A percentile compares a stretch with the other conserved stretches of the same genome.
Conservation (phyloP, 2,329 filamentous ascomycete genomes). For the Dactylellina leptospora region DNA sequence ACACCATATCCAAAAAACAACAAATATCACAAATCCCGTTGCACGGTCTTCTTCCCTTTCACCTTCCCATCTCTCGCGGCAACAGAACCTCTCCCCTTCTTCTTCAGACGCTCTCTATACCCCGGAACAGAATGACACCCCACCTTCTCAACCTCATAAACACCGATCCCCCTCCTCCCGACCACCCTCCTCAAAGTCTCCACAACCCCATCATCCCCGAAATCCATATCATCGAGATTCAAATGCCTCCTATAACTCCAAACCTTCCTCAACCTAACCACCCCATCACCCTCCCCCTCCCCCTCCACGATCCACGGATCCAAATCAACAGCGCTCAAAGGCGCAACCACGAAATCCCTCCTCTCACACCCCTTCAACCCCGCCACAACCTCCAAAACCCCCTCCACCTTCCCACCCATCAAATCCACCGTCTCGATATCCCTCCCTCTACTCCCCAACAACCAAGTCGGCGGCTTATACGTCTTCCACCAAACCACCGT, state of each 20-base stretch:
- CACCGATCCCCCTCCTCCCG: slow-evolving; percentile 64
- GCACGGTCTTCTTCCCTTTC: neutral
- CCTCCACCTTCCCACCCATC: slow-evolving; percentile 63
- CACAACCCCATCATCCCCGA: slow-evolving; percentile 64
- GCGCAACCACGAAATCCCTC: slow-evolving; percentile 59
- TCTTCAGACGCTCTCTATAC: neutral
- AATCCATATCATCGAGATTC: slow-evolving; percentile 66
- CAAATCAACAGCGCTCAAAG: slow-evolving; percentile 62
- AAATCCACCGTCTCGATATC: slow-evolving; percentile 61
- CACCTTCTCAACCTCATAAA: slow-evolving; percentile 60
- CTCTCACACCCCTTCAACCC: slow-evolving; percentile 58
- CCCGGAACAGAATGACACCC: slow-evolving; percentile 30
- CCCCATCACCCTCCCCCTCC: slow-evolving; percentile 23
- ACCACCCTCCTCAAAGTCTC: slow-evolving; percentile 63
- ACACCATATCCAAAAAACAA: neutral
- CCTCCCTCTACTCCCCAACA: slow-evolving; percentile 61
- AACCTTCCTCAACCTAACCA: slow-evolving; percentile 59
- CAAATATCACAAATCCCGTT: neutral
- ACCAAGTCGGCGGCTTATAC: slow-evolving; percentile 66
- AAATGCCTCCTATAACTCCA: slow-evolving; percentile 64
- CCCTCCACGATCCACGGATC: slow-evolving; percentile 59
- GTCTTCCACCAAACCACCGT: slow-evolving; percentile 68
- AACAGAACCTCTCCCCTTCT: neutral
- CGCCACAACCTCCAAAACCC: slow-evolving; percentile 62
- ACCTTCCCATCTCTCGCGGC: neutral